These are phyloP conservation scores for Chlamydomonas sp. DNA, from an alignment of 139 green algal genomes.

Conservation along the genomic window DNA sequence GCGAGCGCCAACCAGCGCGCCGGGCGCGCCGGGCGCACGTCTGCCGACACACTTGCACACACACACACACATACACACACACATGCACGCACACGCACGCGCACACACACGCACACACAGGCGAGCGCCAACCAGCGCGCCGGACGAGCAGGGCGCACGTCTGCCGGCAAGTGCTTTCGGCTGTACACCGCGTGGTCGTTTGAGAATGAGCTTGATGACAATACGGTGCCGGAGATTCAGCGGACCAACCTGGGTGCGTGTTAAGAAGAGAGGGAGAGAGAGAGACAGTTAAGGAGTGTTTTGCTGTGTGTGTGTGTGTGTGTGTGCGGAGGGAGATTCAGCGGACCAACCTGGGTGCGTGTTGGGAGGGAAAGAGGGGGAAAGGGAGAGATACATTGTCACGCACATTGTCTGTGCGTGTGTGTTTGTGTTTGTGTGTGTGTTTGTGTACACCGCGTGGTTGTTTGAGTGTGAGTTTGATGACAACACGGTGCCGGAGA, in stretches of 20 bases:
- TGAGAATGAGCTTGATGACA: constrained; percentile 94
- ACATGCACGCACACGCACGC: constrained; percentile 23
- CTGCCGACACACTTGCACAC: too few species aligned
- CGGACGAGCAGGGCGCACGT: constrained; percentile 74
- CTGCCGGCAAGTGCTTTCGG: constrained; percentile 91
- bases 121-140: constrained; percentile 82
- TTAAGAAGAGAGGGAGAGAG: not conserved
- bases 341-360: too few species aligned
- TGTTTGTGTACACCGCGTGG: constrained; percentile 95
- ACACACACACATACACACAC: not conserved
- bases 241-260: constrained; percentile 83
- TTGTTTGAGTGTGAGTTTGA: constrained; percentile 94
- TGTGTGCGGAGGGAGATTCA: too few species aligned
- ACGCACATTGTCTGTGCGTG: too few species aligned
- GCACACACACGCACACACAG: constrained; percentile 8
- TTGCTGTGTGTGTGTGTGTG: too few species aligned
- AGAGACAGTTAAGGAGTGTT: too few species aligned
- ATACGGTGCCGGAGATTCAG: constrained; percentile 95
- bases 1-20: constrained; percentile 75
- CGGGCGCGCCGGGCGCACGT: constrained; percentile 66
- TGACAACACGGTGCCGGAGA: constrained; percentile 94
- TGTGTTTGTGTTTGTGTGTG: too few species aligned
- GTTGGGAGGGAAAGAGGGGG: too few species aligned
- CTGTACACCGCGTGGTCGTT: constrained; percentile 93
- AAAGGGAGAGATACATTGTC: too few species aligned